These are phyloP conservation scores for Trichophyton equinum DNA, from an alignment of 2,329 filamentous ascomycete genomes.

Conservation along the genomic window DNA sequence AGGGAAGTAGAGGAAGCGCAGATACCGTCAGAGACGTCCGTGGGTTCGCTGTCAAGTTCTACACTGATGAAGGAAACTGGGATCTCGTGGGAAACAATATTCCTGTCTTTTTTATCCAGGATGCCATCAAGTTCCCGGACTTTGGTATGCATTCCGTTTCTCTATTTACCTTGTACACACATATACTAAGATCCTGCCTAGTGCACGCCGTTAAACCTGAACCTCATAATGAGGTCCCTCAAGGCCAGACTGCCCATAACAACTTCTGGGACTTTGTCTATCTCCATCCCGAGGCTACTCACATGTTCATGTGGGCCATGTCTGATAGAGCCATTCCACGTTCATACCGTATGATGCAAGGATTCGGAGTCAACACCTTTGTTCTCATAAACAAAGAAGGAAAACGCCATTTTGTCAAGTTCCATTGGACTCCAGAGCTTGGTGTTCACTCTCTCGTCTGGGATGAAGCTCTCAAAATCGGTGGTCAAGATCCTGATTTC, in stretches of 20 bases:
- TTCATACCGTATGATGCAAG: constrained; percentile 74
- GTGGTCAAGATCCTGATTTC: constrained; percentile 66
- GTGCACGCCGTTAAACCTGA: constrained; percentile 53
- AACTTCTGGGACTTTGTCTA: constrained; percentile 67
- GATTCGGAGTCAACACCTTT: constrained; percentile 72
- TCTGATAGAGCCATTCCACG: constrained; percentile 61
- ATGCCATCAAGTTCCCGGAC: constrained; percentile 62
- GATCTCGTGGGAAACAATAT: constrained; percentile 64
- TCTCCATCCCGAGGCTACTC: constrained; percentile 57
- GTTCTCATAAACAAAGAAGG: constrained; percentile 56
- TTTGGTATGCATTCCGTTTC: constrained; percentile 29
- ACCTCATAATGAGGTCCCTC: constrained; percentile 57
- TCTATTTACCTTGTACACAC: neutral
- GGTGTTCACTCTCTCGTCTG: constrained; percentile 66
- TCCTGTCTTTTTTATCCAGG: constrained; percentile 64
- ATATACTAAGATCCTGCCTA: constrained; percentile 10
- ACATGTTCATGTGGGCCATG: constrained; percentile 73
- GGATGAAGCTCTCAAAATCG: constrained; percentile 65
- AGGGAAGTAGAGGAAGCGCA: constrained; percentile 61
- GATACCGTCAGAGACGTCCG: constrained; percentile 76
- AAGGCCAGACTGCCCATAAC: constrained; percentile 58
- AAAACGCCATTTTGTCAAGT: constrained; percentile 63
- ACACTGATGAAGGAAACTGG: constrained; percentile 67
- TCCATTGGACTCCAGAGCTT: constrained; percentile 60
- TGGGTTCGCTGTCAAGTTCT: constrained; percentile 67